Base-by-base conservation (phyloP, 768 basidiomycete species). In the Hericium rajendrae region DNA sequence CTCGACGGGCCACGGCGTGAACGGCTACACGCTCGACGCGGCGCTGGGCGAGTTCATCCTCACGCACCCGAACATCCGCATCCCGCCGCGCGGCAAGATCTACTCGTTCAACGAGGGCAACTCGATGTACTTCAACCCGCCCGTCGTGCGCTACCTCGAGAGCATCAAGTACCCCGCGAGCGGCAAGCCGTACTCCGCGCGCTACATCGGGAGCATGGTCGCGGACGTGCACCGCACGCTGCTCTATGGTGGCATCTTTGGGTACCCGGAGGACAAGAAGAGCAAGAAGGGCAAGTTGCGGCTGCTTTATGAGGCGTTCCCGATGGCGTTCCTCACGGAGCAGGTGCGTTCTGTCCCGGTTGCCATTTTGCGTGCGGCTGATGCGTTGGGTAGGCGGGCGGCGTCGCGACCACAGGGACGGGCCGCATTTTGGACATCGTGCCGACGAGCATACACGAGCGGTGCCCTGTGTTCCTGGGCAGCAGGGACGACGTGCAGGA, bases 21-120 rank as follows among this genome's bases (percentile, higher is more conserved):
- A 98, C 69, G 97, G 97, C 50, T 99, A 97, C 77, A 99, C 97
- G 10, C 84, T 99, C 40, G 97, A 99, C 72, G 87, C 90, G 20
- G 72, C 93, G 6, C 81, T 99, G 13, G 97, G 97, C 65, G 97
- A 99, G 76, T 99, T 98, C 73, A 97, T 99, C 69, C 83, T 98
- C 57, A 99, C 97, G 32, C 97, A 99, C 75, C 95, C 95, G 24
- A 84, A 97, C 66, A 99, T 99, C 73, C 82, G 84, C 72, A 91
- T 99, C 62, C 97, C 97, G 6, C 62, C 83, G 10, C 86, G 97
- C 52, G 97, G 97, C 63, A 98, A 98, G 76, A 99, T 99, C 68
- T 99, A 99, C 76, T 97, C 94, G 3, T 95, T 98, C 80, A 99
- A 99, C 71, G 97, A 99, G 75, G 97, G 97, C 60, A 99, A 99